Percentiles rank a stretch among this genome's conserved stretches.
phyloP scores from a whole-genome alignment of 176 grass and related monocot genomes.

The Thinopyrum elongatum region DNA sequence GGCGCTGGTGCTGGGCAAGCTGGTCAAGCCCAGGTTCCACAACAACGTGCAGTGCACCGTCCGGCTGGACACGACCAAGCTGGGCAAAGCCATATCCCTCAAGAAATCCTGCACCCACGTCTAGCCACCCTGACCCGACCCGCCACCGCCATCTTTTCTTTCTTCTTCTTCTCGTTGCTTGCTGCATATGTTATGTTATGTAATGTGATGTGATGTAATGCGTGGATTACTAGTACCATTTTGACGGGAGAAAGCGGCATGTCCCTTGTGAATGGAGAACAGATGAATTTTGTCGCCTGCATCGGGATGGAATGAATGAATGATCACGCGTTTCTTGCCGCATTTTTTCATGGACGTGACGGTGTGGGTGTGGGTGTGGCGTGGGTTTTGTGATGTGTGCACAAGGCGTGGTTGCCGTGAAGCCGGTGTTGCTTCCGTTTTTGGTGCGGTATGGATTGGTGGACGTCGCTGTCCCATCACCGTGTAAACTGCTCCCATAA shows the following conservation, averaged over 20 bases:
- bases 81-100: conserved; percentile 57
- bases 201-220: background rate
- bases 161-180: background rate
- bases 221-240: background rate
- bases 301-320: conserved; percentile 14
- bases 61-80: conserved; percentile 53
- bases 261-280: conserved; percentile 33
- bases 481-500: background rate
- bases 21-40: conserved; percentile 88
- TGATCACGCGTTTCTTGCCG: conserved; percentile 24
- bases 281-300: conserved; percentile 3
- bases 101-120: conserved; percentile 47
- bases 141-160: background rate
- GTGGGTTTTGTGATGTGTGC: background rate
- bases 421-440: background rate
- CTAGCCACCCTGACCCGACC: background rate
- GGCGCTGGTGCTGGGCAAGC: conserved; percentile 76
- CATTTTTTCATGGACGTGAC: background rate
- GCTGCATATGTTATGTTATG: background rate
- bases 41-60: conserved; percentile 56
- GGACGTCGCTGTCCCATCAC: background rate
- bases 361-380: background rate
- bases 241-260: background rate
- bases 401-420: background rate
- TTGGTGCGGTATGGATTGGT: background rate